A percentile compares a stretch with the other conserved stretches of the same genome.
These are phyloP conservation scores for Holtermannia corniformis DNA, from an alignment of 768 basidiomycete species.

Conservation along the genomic window DNA sequence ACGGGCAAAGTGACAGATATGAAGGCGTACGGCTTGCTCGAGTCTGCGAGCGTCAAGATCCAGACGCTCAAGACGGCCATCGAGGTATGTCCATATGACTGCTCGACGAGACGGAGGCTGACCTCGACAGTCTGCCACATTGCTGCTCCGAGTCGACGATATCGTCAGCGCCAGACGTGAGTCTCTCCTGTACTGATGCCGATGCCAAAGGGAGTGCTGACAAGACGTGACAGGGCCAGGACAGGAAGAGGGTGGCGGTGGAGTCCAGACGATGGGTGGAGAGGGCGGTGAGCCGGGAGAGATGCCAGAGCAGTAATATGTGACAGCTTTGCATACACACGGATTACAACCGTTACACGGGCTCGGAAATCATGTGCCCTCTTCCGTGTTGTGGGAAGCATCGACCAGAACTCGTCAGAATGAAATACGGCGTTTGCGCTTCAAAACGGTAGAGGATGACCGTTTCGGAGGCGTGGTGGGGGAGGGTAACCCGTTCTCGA, in stretches of 20 bases:
- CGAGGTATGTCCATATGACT: constrained; percentile 51
- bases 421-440: background rate
- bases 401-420: background rate
- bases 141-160: constrained; percentile 86
- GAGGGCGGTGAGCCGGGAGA: constrained; percentile 22
- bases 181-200: background rate
- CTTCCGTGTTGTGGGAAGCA: constrained; percentile 2
- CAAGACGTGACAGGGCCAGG: constrained; percentile 11
- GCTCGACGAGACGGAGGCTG: background rate
- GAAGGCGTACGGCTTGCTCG: constrained; percentile 86
- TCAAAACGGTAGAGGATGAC: background rate
- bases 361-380: background rate
- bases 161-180: constrained; percentile 51
- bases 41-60: constrained; percentile 95
- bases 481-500: no score
- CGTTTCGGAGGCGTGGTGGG: constrained; percentile 7
- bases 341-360: no score
- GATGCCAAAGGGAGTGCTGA: background rate
- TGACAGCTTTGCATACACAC: no score
- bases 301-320: constrained; percentile 25
- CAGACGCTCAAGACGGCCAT: constrained; percentile 96
- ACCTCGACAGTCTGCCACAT: constrained; percentile 60
- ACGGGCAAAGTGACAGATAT: constrained; percentile 94
- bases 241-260: constrained; percentile 30
- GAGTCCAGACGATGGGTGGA: constrained; percentile 40